Evolutionary conservation across 768 basidiomycete species (phyloP).

Genomic region (Filobasidium wieringae): DNA sequence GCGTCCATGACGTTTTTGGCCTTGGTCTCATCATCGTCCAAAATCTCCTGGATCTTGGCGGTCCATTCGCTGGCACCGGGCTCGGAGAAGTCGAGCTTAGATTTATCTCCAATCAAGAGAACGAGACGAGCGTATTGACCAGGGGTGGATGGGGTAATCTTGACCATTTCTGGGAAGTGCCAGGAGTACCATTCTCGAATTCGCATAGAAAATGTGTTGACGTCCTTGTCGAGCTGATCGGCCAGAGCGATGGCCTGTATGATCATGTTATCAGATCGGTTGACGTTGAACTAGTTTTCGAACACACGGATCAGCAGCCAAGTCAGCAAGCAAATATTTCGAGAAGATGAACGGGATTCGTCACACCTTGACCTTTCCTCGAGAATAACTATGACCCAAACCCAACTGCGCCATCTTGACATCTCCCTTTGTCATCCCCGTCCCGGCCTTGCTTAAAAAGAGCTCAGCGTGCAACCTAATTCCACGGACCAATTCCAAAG

Average conservation of each 20-base stretch:
- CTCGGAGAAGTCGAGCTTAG: constrained; percentile 51
- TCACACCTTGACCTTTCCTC: constrained; percentile 83
- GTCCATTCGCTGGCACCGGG: constrained; percentile 49
- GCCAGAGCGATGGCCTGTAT: constrained; percentile 97
- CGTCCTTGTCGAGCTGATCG: constrained; percentile 98
- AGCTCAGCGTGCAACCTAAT: constrained; percentile 83
- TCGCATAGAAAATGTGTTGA: constrained; percentile 97
- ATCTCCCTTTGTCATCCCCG: constrained; percentile 76
- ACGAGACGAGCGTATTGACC: constrained; percentile 79
- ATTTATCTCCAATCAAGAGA: constrained; percentile 82
- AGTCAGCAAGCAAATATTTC: constrained; percentile 48
- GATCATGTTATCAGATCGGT: constrained; percentile 88
- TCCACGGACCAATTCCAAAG: constrained; percentile 78
- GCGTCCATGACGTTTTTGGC: constrained; percentile 94
- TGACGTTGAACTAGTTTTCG: constrained; percentile 36
- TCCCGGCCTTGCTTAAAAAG: constrained; percentile 50
- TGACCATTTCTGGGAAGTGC: constrained; percentile 94
- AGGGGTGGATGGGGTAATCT: constrained; percentile 79
- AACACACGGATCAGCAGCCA: constrained; percentile 46
- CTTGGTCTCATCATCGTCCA: constrained; percentile 70
- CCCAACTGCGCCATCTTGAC: constrained; percentile 88
- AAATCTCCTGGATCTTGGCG: constrained; percentile 59
- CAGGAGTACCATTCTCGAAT: constrained; percentile 98
- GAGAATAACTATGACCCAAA: constrained; percentile 91
- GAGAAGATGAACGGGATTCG: too few relatives aligned